These are phyloP conservation scores for Maudiozyma humilis DNA, from an alignment of 1,139 yeast genomes.

Conservation along the genomic window DNA sequence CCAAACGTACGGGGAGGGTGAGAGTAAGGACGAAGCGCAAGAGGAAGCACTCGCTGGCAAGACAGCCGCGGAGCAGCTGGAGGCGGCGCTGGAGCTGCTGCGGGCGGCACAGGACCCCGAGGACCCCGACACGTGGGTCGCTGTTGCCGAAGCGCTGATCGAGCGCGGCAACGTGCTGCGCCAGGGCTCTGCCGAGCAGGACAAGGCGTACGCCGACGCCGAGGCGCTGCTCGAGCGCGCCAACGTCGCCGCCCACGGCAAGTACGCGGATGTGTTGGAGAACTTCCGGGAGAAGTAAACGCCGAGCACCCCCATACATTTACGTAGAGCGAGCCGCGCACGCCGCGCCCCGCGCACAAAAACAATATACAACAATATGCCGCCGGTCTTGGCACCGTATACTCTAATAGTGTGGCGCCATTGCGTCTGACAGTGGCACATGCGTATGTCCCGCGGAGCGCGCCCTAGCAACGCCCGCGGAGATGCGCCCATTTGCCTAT, in stretches of 20 bases:
- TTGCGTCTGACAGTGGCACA: too few relatives aligned
- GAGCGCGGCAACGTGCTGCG: conserved; percentile 67
- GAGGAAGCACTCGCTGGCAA: conserved; percentile 25
- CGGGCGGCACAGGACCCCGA: conserved; percentile 56
- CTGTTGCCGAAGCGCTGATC: conserved; percentile 76
- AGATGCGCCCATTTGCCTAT: too few relatives aligned
- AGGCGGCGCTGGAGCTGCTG: conserved; percentile 48
- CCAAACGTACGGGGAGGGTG: conserved; percentile 48
- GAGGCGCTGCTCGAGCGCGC: conserved; percentile 55
- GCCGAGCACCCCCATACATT: neutral
- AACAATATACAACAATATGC: too few relatives aligned
- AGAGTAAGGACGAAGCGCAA: conserved; percentile 31
- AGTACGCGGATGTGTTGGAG: conserved; percentile 50
- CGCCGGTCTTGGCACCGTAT: too few relatives aligned
- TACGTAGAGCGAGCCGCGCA: too few relatives aligned
- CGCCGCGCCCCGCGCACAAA: too few relatives aligned
- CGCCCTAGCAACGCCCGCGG: too few relatives aligned
- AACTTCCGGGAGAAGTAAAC: conserved; percentile 16
- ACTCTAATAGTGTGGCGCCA: too few relatives aligned
- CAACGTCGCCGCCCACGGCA: conserved; percentile 69
- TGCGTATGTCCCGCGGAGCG: too few relatives aligned
- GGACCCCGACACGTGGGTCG: conserved; percentile 75
- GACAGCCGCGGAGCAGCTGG: conserved; percentile 40
- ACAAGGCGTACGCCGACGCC: conserved; percentile 55
- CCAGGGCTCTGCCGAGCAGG: conserved; percentile 58